Evolutionary conservation across 768 basidiomycete genomes (phyloP).

Genomic region (Mrakia gelida): DNA sequence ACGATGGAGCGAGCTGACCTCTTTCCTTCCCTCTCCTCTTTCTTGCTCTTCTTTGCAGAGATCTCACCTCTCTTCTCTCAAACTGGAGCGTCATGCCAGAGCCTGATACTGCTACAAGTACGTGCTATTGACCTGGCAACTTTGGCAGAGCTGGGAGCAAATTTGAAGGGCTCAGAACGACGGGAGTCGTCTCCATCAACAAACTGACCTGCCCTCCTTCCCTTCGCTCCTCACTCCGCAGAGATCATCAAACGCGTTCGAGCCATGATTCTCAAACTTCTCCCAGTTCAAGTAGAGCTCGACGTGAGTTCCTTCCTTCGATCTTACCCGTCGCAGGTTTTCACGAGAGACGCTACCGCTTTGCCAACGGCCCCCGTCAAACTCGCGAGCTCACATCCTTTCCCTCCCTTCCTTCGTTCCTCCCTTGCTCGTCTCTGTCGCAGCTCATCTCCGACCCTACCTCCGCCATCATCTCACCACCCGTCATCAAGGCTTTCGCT

Average conservation of each 20-base stretch:
- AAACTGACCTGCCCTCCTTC: not conserved
- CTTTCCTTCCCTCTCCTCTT: not conserved
- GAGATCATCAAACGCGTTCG: constrained; percentile 77
- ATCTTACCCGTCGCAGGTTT: not conserved
- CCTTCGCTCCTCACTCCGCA: constrained; percentile 41
- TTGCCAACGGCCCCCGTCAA: not conserved
- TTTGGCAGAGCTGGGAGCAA: not conserved
- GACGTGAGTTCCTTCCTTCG: constrained; percentile 25
- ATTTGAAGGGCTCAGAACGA: not conserved
- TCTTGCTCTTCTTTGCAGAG: not conserved
- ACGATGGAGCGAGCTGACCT: not conserved
- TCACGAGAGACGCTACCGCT: no score
- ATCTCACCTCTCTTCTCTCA: constrained; percentile 48
- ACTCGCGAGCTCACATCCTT: no score
- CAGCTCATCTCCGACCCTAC: constrained; percentile 66
- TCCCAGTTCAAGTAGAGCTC: constrained; percentile 75
- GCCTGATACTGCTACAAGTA: constrained; percentile 73
- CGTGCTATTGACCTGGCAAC: constrained; percentile 40
- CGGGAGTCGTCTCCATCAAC: no score
- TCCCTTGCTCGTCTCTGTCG: not conserved
- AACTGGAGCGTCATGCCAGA: constrained; percentile 54
- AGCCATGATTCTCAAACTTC: constrained; percentile 64
- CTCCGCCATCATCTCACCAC: constrained; percentile 74
- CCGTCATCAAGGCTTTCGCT: constrained; percentile 66
- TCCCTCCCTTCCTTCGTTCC: not conserved